phyloP scores from a whole-genome alignment of 2,329 filamentous ascomycete species.

The Exophiala xenobiotica region DNA sequence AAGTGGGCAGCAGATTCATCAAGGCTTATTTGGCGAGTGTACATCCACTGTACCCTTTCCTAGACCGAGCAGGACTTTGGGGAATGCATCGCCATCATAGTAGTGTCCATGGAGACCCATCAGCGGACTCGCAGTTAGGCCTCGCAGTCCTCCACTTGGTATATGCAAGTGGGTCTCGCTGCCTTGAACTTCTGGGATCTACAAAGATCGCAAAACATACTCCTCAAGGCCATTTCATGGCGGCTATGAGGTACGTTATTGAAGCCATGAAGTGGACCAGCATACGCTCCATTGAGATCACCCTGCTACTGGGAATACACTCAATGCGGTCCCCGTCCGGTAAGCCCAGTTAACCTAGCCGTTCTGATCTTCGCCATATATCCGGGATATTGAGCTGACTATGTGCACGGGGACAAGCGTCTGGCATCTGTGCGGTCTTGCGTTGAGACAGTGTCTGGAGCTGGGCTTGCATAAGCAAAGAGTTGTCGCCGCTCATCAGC shows the following conservation, averaged over 20 bases:
- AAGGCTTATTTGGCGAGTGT: conserved; percentile 10
- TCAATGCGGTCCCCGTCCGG: conserved; percentile 15
- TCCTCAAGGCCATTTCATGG: conserved; percentile 6
- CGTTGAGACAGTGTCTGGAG: conserved; percentile 16
- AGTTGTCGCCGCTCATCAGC: background rate
- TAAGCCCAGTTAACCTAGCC: background rate
- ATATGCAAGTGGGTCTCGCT: conserved; percentile 17
- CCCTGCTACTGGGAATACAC: conserved; percentile 11
- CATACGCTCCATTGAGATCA: conserved; percentile 13
- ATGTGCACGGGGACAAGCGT: conserved; percentile 8
- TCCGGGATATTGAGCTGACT: background rate
- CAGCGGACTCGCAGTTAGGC: conserved; percentile 2
- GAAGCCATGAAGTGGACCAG: conserved; percentile 8
- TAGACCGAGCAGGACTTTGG: conserved; percentile 6
- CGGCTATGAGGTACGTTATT: conserved; percentile 10
- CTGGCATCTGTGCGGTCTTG: conserved; percentile 15
- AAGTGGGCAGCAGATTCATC: conserved; percentile 3
- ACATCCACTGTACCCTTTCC: conserved; percentile 15
- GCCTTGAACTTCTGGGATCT: conserved; percentile 12
- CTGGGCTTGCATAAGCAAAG: conserved; percentile 13
- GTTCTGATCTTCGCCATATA: background rate
- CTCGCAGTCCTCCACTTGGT: conserved; percentile 7
- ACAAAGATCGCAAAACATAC: background rate
- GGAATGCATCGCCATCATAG: background rate
- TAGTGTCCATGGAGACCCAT: background rate